These are phyloP conservation scores for Yamadazyma atlantica DNA, from an alignment of 1,139 yeast species.

Conservation along the genomic window DNA sequence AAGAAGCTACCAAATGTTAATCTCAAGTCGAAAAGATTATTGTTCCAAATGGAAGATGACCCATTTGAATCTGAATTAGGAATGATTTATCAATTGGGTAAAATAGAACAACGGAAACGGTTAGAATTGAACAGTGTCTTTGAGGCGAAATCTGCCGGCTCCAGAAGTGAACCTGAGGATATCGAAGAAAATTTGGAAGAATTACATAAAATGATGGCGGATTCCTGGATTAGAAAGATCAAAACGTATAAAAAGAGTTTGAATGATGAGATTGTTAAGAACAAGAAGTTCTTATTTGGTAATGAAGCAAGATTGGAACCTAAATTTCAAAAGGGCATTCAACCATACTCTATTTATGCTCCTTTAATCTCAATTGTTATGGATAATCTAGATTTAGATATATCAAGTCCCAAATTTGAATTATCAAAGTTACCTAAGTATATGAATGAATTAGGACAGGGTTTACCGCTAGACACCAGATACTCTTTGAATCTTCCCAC, in stretches of 20 bases:
- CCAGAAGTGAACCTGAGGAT: conserved; percentile 7
- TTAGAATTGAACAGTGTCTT: conserved; percentile 57
- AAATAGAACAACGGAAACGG: conserved; percentile 67
- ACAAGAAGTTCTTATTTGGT: conserved; percentile 50
- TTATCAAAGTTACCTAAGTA: conserved; percentile 56
- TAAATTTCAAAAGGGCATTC: conserved; percentile 50
- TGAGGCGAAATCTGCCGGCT: conserved; percentile 27
- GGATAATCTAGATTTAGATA: conserved; percentile 53
- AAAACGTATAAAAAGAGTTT: conserved; percentile 42
- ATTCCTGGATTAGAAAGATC: conserved; percentile 53
- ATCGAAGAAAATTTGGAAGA: conserved; percentile 11
- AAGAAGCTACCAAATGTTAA: conserved; percentile 52
- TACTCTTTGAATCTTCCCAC: conserved; percentile 73
- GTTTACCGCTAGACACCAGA: conserved; percentile 67
- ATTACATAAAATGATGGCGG: conserved; percentile 22
- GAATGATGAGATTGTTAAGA: conserved; percentile 48
- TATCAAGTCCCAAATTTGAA: conserved; percentile 58
- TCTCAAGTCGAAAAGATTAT: conserved; percentile 47
- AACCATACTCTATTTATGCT: conserved; percentile 61
- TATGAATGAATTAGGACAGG: conserved; percentile 74
- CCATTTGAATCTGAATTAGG: conserved; percentile 81
- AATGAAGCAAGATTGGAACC: conserved; percentile 44
- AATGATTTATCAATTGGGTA: conserved; percentile 75
- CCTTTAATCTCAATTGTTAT: conserved; percentile 62
- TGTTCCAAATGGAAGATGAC: conserved; percentile 69